Evolutionary conservation across 306 rosid genomes (phyloP).

Genomic region (Urtica urens): DNA sequence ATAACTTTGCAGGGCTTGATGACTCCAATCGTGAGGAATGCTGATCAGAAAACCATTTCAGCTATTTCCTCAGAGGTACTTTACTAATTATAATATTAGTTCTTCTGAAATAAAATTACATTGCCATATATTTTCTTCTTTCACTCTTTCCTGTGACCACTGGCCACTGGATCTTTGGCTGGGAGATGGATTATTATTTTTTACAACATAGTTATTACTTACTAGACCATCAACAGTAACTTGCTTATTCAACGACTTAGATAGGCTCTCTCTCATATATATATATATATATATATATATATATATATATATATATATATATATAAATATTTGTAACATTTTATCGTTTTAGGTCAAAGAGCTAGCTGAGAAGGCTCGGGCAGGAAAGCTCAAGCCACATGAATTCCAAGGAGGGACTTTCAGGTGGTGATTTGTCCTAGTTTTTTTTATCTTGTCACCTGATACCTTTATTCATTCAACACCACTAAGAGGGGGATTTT

Average conservation of each 20-base stretch:
- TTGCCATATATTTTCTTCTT: not conserved
- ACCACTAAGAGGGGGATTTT: constrained; percentile 3
- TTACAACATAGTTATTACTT: no score
- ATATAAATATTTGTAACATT: no score
- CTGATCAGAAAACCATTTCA: constrained; percentile 83
- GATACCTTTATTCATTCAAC: constrained; percentile 9
- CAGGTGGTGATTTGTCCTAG: constrained; percentile 42
- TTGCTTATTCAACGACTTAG: no score
- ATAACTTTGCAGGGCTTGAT: constrained; percentile 65
- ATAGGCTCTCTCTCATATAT: no score
- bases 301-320: no score
- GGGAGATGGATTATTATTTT: no score
- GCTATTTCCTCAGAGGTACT: constrained; percentile 78
- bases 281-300: no score
- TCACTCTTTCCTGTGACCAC: no score
- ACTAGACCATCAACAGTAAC: no score
- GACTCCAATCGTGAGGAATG: constrained; percentile 93
- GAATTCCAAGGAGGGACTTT: constrained; percentile 97
- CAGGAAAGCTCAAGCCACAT: constrained; percentile 74
- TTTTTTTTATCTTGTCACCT: constrained; percentile 6
- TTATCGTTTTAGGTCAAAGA: constrained; percentile 58
- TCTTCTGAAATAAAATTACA: not conserved
- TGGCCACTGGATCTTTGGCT: no score
- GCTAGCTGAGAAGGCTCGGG: constrained; percentile 81
- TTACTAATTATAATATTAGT: not conserved